Base-by-base conservation (phyloP, 2,329 filamentous ascomycete genomes). In the Beauveria asiatica region DNA sequence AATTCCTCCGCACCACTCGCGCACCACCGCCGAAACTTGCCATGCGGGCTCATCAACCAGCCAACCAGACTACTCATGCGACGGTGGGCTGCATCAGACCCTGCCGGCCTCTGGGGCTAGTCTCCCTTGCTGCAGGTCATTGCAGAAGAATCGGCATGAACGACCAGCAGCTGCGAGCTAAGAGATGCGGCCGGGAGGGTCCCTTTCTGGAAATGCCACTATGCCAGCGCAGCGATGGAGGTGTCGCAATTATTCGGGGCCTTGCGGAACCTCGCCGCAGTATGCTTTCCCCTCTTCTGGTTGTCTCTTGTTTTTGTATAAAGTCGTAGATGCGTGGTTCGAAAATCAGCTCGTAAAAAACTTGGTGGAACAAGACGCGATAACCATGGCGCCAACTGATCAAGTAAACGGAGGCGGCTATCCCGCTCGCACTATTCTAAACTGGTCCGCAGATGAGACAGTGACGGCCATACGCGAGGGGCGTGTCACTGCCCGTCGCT, bases 391-490 rank as follows among this genome's bases (percentile, higher is more conserved):
- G 13, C 52, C 42, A 39, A 8, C 44, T 48, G 3, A 25, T 30
- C 30, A 25, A 9, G 41, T 21, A 56, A 6, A 21, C 19, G 3
- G 39, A 41, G 16, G 44, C 21, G 44, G 33, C 16, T 21, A 13
- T 50, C 21, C 27, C 33, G 2, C 55, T 9, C 55, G 45, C 30
- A 49, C 45, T 5, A 50, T 57, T 37, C 45, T 57, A 8, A 41
- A 57, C 39, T 57, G 48, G 53, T 61, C 60, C 5, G 60, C 60
- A 17, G 60, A 61, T 41, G 53, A 57, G 37, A 57, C 53, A 9
- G n/a, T 61, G 16, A 21, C 53, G 16, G 60, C 60, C n/a, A 61
- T 61, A 25, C 60, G 60, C 13, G 48, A 57, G 17, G 39, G 51
- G 33, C 53, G 44, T 16, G 48, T 61, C n/a, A 27, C 48, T 8